phyloP scores from a whole-genome alignment of 345 rosid species.

The Euclidium syriacum region DNA sequence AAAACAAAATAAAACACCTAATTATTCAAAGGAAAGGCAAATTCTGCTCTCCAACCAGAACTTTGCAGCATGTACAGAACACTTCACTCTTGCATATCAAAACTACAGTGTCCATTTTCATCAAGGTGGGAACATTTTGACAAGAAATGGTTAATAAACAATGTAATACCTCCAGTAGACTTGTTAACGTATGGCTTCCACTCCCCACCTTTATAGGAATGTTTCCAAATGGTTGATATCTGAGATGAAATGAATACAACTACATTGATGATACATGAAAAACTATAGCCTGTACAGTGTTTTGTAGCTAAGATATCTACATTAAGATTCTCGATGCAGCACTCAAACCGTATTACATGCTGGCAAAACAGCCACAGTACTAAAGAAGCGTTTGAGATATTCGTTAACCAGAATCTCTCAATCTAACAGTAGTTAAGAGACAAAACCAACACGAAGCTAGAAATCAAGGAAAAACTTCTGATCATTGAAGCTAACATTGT shows the following conservation, averaged over 20 bases:
- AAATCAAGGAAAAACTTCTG: neutral
- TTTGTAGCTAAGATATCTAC: neutral
- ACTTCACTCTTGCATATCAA: neutral
- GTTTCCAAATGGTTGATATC: constrained; percentile 90
- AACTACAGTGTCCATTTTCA: neutral
- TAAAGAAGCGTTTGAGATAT: neutral
- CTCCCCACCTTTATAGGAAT: constrained; percentile 63
- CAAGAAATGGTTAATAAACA: neutral
- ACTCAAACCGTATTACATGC: neutral
- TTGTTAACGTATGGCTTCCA: constrained; percentile 76
- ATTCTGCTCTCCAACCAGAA: neutral
- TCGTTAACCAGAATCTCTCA: neutral
- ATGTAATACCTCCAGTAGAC: constrained; percentile 64
- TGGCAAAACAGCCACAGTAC: constrained; percentile 5
- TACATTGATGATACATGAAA: neutral
- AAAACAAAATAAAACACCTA: constrained; percentile 1
- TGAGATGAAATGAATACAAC: constrained; percentile 30
- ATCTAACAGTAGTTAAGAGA: neutral
- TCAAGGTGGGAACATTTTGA: neutral
- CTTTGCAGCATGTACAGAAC: neutral
- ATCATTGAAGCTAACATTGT: constrained; percentile 8
- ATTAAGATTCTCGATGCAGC: neutral
- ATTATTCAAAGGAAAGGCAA: neutral
- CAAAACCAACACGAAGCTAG: neutral
- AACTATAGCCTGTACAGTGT: neutral